Conservation (phyloP, 2,329 filamentous ascomycete species). For the Trichoderma breve region DNA sequence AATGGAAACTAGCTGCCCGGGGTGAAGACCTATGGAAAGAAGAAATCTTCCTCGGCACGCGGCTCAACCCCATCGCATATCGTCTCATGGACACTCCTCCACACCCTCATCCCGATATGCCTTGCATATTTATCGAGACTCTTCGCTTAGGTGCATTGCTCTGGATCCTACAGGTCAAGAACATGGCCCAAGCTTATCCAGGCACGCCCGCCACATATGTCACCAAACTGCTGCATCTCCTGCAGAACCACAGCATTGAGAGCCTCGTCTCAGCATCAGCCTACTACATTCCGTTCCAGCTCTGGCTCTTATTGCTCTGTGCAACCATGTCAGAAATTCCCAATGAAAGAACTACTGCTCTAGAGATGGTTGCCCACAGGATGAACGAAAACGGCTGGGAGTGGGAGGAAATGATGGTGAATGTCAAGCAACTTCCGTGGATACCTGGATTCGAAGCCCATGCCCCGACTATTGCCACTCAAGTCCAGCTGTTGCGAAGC, state of each 20-base stretch:
- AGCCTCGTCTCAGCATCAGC: neutral
- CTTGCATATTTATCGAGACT: neutral
- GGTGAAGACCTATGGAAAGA: constrained; percentile 10
- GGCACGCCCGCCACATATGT: constrained; percentile 3
- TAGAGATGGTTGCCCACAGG: neutral
- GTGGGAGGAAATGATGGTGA: neutral
- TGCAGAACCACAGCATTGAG: neutral
- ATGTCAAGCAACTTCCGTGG: constrained; percentile 6
- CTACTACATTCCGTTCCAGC: neutral
- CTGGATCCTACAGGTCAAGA: constrained; percentile 5
- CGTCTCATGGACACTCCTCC: neutral
- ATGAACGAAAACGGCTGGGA: neutral
- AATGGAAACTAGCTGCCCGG: neutral
- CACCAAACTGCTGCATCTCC: neutral
- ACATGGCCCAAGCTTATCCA: constrained; percentile 10
- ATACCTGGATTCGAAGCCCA: neutral
- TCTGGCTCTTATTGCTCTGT: constrained; percentile 5
- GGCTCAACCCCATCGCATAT: constrained; percentile 9
- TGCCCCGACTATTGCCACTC: neutral
- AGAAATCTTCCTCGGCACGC: constrained; percentile 9
- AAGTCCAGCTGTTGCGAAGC: neutral
- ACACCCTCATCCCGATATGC: neutral
- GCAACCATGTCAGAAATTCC: neutral
- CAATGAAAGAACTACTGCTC: neutral
- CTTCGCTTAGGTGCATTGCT: constrained; percentile 7